Percentiles rank a stretch among this genome's conserved stretches.
These are phyloP conservation scores for Fomitopsis palustris DNA, from an alignment of 1,284 basidiomycete genomes.

Conservation along the genomic window DNA sequence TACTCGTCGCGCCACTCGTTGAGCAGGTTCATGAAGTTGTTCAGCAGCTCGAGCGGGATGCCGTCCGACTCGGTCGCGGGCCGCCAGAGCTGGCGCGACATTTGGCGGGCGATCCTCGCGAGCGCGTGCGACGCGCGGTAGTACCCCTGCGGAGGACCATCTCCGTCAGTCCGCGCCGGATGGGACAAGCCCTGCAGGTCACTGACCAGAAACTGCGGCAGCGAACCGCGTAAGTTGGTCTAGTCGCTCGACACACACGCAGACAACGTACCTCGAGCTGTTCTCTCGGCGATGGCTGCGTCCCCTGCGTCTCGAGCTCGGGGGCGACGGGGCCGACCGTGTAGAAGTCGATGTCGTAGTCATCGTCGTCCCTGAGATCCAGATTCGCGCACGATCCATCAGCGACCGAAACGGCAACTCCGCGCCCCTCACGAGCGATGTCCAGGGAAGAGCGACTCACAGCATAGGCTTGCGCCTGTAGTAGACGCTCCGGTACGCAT, in stretches of 20 bases:
- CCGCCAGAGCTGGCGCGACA: conserved; percentile 77
- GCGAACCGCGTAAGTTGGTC: background rate
- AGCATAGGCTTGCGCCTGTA: conserved; percentile 58
- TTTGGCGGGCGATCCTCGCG: conserved; percentile 74
- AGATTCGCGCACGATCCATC: conserved; percentile 5
- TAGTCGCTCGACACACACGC: too few species aligned
- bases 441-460: conserved; percentile 43
- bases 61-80: conserved; percentile 74
- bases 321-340: conserved; percentile 59
- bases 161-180: conserved; percentile 9
- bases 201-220: conserved; percentile 36
- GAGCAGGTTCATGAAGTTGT: conserved; percentile 57
- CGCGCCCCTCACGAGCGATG: background rate
- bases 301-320: conserved; percentile 45
- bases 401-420: background rate
- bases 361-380: conserved; percentile 48
- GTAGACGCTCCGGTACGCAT: conserved; percentile 57
- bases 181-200: conserved; percentile 12
- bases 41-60: conserved; percentile 63
- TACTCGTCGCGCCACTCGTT: conserved; percentile 75
- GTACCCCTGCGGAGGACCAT: conserved; percentile 52
- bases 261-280: conserved; percentile 60
- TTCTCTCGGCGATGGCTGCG: conserved; percentile 62
- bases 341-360: conserved; percentile 78
- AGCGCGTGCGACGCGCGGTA: conserved; percentile 77